Percentiles rank a stretch among this genome's conserved stretches.
phyloP scores from a whole-genome alignment of 31 red algal genomes.

The Bonnemaisonia californica region DNA sequence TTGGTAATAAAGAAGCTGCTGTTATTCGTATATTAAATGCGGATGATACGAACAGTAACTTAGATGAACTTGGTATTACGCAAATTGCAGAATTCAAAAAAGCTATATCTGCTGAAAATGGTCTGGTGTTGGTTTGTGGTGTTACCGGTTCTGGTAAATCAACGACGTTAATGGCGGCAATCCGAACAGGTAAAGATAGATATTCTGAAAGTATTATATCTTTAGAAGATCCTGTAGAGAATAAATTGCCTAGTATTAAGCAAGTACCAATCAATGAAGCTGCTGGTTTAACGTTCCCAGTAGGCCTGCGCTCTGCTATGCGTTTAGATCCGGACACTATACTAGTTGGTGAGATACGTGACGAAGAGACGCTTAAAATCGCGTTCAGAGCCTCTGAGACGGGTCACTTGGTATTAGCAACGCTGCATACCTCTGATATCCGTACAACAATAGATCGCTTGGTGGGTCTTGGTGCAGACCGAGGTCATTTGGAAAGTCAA shows the following conservation, averaged over 20 bases:
- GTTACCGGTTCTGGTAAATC: constrained; percentile 46
- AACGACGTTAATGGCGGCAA: constrained; percentile 34
- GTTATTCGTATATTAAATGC: constrained; percentile 27
- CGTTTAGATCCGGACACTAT: constrained; percentile 54
- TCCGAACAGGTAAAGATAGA: constrained; percentile 10
- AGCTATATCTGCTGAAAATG: constrained; percentile 13
- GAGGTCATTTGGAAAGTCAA: neutral
- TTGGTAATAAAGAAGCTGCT: constrained; percentile 22
- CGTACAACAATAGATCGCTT: constrained; percentile 15
- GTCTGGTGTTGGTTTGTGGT: constrained; percentile 35
- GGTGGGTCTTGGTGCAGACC: constrained; percentile 26
- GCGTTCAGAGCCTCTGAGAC: constrained; percentile 32
- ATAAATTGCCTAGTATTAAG: constrained; percentile 18
- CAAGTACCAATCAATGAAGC: constrained; percentile 17
- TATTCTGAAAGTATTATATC: constrained; percentile 11
- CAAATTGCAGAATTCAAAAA: neutral
- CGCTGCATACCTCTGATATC: constrained; percentile 44
- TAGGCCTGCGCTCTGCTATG: constrained; percentile 1
- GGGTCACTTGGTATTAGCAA: constrained; percentile 41
- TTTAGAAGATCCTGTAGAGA: constrained; percentile 48
- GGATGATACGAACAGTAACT: neutral
- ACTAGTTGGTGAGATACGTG: constrained; percentile 52
- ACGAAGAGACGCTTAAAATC: constrained; percentile 26
- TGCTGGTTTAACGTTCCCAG: constrained; percentile 25
- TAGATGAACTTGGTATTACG: neutral